Evolutionary conservation across 2,329 filamentous ascomycete species (phyloP).

Genomic region (Daldinia sp.): DNA sequence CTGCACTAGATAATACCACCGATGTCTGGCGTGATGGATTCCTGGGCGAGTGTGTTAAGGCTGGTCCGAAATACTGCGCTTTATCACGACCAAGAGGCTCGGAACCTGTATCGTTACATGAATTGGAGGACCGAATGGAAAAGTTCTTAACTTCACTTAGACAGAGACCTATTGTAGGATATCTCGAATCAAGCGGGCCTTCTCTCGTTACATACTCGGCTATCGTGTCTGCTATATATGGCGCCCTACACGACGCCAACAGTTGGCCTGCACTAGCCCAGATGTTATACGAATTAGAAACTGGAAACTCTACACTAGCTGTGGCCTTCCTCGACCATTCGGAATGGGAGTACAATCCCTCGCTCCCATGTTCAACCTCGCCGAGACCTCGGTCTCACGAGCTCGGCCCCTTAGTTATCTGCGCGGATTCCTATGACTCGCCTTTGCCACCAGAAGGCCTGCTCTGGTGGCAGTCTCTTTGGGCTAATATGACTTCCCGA

Average conservation of each 20-base stretch:
- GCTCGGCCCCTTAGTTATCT: conserved; percentile 58
- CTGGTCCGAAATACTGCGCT: conserved; percentile 60
- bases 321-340: conserved; percentile 54
- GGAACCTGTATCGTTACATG: conserved; percentile 51
- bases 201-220: conserved; percentile 61
- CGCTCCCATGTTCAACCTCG: conserved; percentile 48
- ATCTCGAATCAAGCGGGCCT: conserved; percentile 56
- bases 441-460: conserved; percentile 54
- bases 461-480: conserved; percentile 60
- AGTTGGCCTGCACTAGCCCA: conserved; percentile 59
- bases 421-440: conserved; percentile 61
- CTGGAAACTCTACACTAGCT: conserved; percentile 59
- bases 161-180: conserved; percentile 55
- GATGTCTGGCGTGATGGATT: conserved; percentile 64
- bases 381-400: conserved; percentile 55
- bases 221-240: conserved; percentile 57
- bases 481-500: conserved; percentile 60
- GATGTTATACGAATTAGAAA: conserved; percentile 59
- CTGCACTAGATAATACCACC: conserved; percentile 62
- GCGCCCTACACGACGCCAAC: conserved; percentile 57
- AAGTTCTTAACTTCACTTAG: conserved; percentile 55
- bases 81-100: conserved; percentile 54
- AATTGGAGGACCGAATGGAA: conserved; percentile 57
- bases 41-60: conserved; percentile 62
- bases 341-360: conserved; percentile 59